Evolutionary conservation across 108 stramenopile genomes (phyloP).

Genomic region (Nitzschia sp.): DNA sequence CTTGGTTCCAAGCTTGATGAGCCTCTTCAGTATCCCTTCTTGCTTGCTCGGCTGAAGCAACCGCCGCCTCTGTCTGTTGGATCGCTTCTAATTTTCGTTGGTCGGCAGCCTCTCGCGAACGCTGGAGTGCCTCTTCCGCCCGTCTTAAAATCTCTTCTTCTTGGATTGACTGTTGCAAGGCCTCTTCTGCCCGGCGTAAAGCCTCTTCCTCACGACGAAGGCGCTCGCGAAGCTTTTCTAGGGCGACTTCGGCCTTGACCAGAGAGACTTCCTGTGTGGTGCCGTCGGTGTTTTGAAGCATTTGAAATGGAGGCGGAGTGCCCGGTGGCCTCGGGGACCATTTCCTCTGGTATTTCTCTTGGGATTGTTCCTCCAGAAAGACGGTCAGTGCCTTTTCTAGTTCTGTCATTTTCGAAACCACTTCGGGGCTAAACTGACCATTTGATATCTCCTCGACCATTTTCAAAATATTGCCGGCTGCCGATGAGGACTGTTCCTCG

Average conservation of each 20-base stretch:
- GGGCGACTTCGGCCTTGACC: conserved; percentile 10
- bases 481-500: background rate
- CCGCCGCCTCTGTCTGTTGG: conserved; percentile 5
- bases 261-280: background rate
- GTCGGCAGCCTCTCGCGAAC: conserved; percentile 33
- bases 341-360: conserved; percentile 5
- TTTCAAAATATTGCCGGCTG: conserved; percentile 10
- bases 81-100: conserved; percentile 16
- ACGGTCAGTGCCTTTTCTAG: conserved; percentile 13
- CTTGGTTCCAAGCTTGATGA: background rate
- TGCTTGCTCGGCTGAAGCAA: background rate
- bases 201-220: conserved; percentile 14
- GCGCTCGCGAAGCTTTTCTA: conserved; percentile 10
- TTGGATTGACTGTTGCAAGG: background rate
- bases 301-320: conserved; percentile 10
- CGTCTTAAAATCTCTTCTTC: conserved; percentile 5
- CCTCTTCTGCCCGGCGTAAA: conserved; percentile 21
- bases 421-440: conserved; percentile 17
- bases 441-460: conserved; percentile 27
- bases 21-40: conserved; percentile 6
- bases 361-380: conserved; percentile 11
- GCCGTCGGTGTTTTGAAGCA: background rate
- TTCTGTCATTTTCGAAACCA: conserved; percentile 23
- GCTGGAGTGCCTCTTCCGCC: conserved; percentile 21
- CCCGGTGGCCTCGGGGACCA: conserved; percentile 4